These are phyloP conservation scores for Chlorencoelia australis DNA, from an alignment of 2,329 filamentous ascomycete genomes.

Conservation along the genomic window DNA sequence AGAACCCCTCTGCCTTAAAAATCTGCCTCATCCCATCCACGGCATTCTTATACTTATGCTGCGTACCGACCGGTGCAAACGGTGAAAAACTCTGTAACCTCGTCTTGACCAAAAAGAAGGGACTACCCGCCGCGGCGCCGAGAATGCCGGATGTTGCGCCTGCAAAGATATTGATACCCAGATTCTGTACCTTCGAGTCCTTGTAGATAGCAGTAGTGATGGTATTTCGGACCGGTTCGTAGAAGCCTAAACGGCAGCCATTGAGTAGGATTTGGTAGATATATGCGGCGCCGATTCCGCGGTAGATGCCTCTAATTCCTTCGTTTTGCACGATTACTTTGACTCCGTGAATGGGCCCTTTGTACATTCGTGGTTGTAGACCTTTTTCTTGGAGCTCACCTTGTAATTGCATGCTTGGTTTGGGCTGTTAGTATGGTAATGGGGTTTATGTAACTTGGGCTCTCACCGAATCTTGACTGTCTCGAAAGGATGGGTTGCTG, in stretches of 20 bases:
- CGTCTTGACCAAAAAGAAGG: conserved; percentile 97
- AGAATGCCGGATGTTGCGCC: conserved; percentile 84
- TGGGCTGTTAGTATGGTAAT: conserved; percentile 7
- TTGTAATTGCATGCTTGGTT: conserved; percentile 75
- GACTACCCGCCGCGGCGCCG: conserved; percentile 84
- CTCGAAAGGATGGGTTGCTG: conserved; percentile 95
- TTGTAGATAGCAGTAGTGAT: conserved; percentile 61
- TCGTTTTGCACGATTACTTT: conserved; percentile 86
- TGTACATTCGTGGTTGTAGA: conserved; percentile 79
- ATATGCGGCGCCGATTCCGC: conserved; percentile 86
- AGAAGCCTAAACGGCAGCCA: conserved; percentile 92
- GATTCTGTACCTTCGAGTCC: conserved; percentile 66
- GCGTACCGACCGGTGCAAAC: conserved; percentile 90
- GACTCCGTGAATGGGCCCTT: conserved; percentile 83
- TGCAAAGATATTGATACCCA: conserved; percentile 87
- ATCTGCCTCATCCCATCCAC: conserved; percentile 76
- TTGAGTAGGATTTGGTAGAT: conserved; percentile 95
- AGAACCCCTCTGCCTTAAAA: conserved; percentile 63
- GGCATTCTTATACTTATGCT: conserved; percentile 84
- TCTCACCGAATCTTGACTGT: conserved; percentile 92
- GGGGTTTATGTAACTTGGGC: conserved; percentile 1
- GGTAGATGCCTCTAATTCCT: conserved; percentile 73
- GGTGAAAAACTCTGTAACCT: conserved; percentile 88
- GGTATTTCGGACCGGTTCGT: conserved; percentile 78
- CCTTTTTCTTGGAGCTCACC: conserved; percentile 85